Evolutionary conservation across 768 basidiomycete genomes (phyloP), one percentile per base, ranked within the genome.

Genomic region (Leccinum barrowsii): DNA sequence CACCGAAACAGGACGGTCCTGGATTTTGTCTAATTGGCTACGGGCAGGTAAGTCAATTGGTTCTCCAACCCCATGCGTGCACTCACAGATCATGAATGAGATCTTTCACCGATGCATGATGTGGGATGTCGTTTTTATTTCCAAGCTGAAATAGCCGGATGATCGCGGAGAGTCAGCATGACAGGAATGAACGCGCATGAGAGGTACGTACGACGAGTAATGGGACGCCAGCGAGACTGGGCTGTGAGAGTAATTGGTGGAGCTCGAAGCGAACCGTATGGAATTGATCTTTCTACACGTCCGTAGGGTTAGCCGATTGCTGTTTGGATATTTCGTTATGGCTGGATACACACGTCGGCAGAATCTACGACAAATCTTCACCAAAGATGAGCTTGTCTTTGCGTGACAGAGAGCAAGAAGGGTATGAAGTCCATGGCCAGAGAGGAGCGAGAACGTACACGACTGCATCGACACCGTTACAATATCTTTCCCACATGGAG

Each of bases 401-500:
- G 50, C 44, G 46, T 11, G 19, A 49, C 5, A 44, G 35, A 47
- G 30, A 54, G 8, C 6, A 49, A 24, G 7, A n/a, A 17, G 6
- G n/a, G 30, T 5, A 32, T 32, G 30, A 5, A 12, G 30, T 32
- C 11, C 30, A 32, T 12, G 11, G 30, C 11, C 11, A 49, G 7
- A 3, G 13, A 13, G 32, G 24, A 26, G 32, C 30, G 53, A 67
- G 52, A 32, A 65, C 89, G 67, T 71, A 95, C 92, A 96, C 83
- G 35, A 97, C 86, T 24, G 94, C 94, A 68, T 96, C 92, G 1
- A 92, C 92, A 8, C 94, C 94, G 61, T 87, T 84, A 73, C 93
- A 94, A 73, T 96, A 97, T 47, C 94, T 80, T 73, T 94, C 92
- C 92, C 92, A 97, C 87, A 95, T 94, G 35, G 90, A 91, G 47